phyloP scores from a whole-genome alignment of 78 protist genomes.

The Dictyostelium citrinum region DNA sequence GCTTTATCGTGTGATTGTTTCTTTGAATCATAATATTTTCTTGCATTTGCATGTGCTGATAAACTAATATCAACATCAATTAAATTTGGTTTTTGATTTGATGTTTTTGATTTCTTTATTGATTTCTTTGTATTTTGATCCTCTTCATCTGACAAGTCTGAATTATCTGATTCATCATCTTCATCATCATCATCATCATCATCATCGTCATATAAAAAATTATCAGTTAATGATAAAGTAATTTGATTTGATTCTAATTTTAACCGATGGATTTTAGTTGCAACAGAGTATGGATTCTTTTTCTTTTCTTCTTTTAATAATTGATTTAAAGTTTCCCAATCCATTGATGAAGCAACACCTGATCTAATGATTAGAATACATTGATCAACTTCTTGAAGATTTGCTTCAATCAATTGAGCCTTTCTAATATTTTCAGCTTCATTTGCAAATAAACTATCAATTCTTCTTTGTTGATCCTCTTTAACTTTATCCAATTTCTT shows the following conservation, averaged over 20 bases:
- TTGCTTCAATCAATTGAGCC: constrained; percentile 89
- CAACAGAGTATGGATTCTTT: constrained; percentile 82
- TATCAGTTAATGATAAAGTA: constrained; percentile 21
- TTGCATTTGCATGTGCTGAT: constrained; percentile 94
- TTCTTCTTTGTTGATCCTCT: constrained; percentile 82
- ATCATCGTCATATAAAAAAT: constrained; percentile 47
- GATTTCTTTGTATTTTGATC: constrained; percentile 21
- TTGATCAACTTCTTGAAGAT: constrained; percentile 75
- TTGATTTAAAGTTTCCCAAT: constrained; percentile 89
- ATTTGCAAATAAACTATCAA: constrained; percentile 75
- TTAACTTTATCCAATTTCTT: constrained; percentile 85
- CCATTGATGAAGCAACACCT: constrained; percentile 76
- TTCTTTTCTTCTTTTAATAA: constrained; percentile 47
- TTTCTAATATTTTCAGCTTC: constrained; percentile 41
- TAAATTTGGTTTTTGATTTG: constrained; percentile 33
- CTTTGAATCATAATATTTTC: constrained; percentile 70
- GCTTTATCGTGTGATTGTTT: constrained; percentile 87
- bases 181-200: constrained; percentile 49
- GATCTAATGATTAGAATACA: constrained; percentile 78
- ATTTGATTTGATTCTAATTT: constrained; percentile 75
- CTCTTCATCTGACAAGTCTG: constrained; percentile 60
- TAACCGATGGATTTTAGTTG: constrained; percentile 80
- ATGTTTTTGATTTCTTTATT: constrained; percentile 10
- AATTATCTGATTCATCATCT: constrained; percentile 42
- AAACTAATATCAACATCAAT: constrained; percentile 89